Percentiles rank a stretch among this genome's conserved stretches.
These are phyloP conservation scores for Pinus taeda DNA, from an alignment of 75 land plant species.

Conservation along the genomic window DNA sequence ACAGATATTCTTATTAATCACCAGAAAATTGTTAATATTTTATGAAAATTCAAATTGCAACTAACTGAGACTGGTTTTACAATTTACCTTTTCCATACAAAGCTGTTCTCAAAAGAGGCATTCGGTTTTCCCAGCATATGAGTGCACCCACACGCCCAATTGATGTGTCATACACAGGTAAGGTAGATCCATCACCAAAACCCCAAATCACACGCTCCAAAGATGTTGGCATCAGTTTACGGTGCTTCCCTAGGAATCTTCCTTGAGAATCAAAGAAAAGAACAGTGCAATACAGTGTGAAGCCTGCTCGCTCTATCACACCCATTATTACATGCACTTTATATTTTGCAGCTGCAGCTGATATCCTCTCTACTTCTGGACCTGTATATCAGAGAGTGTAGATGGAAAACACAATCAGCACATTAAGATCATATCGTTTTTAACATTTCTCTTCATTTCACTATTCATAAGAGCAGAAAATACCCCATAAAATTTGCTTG, in stretches of 20 bases:
- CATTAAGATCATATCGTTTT: not conserved
- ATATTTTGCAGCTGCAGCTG: conserved; percentile 75
- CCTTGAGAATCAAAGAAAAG: conserved; percentile 89
- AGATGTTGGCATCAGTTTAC: conserved; percentile 92
- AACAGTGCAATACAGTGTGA: conserved; percentile 84
- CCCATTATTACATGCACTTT: conserved; percentile 92
- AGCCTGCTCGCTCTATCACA: conserved; percentile 89
- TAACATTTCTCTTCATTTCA: not conserved
- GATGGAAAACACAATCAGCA: not conserved
- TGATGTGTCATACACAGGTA: conserved; percentile 88
- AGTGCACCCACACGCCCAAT: conserved; percentile 86
- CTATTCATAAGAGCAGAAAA: not conserved
- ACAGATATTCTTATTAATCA: not conserved
- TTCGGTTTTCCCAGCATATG: conserved; percentile 97
- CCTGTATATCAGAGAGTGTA: conserved; percentile 36
- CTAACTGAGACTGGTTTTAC: not conserved
- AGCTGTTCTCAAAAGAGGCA: conserved; percentile 96
- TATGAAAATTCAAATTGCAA: not conserved
- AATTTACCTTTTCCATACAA: conserved; percentile 88
- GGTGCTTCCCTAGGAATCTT: conserved; percentile 84
- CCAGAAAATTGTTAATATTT: not conserved
- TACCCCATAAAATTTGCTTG: not conserved
- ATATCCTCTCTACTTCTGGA: conserved; percentile 89
- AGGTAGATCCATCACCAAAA: conserved; percentile 94
- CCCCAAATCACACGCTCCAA: conserved; percentile 95